Evolutionary conservation across 768 basidiomycete species (phyloP), one percentile per base, ranked within the genome.

Genomic region (Cantharellus anzutake): DNA sequence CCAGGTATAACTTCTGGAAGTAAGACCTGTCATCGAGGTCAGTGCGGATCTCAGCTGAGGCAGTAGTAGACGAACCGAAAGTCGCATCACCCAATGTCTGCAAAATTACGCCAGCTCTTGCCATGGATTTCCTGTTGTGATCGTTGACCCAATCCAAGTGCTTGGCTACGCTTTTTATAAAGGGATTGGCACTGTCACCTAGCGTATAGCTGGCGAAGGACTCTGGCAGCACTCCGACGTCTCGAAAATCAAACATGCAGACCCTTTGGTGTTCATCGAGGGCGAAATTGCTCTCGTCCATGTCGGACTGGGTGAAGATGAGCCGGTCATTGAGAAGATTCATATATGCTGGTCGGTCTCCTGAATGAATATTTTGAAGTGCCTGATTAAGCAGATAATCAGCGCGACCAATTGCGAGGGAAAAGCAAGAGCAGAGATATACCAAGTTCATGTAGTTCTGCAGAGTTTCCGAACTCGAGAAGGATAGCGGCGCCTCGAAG

Each of bases 221-320:
- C 55, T 64, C 67, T 2, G 70, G 69, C 63, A 70, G 60, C 63
- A 66, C 37, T 51, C 64, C 67, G 56, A 70, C 60, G 16, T 60
- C 61, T 20, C 39, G 59, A 58, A 70, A 70, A 59, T 70, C 65
- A 56, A 70, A 52, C 42, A 70, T 38, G 56, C 66, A 63, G 42
- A 63, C 66, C 41, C 57, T 65, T 53, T 66, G 66, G 38, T 64
- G 5, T 40, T 65, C 57, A 61, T 70, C 68, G 58, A 70, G 60
- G 53, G 60, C 67, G 58, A 70, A 70, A 62, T 68, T 70, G 62
- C 61, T 60, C 41, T 7, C 4, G 60, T 69, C 2, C 63, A 70
- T 67, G 66, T 70, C 66, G 62, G 69, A 65, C 64, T 70, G 69
- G 51, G 59, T 67, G 65, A 68, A 68, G 41, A 70, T 66, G 7